Evolutionary conservation across 2,329 filamentous ascomycete species (phyloP).

Genomic region (Fusarium sp.): DNA sequence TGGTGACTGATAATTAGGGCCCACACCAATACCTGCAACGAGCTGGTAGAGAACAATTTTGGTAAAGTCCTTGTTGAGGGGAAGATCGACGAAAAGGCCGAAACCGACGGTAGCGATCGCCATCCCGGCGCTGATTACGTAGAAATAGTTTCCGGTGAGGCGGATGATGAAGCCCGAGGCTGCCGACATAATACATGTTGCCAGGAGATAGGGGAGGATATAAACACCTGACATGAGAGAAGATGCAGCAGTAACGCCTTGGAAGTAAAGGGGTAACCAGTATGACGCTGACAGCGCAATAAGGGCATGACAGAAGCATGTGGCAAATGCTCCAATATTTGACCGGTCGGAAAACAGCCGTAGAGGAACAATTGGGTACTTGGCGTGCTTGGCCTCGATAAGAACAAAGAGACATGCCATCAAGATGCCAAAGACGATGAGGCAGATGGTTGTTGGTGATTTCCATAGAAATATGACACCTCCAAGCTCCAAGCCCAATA

Average conservation of each 20-base stretch:
- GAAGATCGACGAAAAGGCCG: not conserved
- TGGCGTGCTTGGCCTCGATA: not conserved
- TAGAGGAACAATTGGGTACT: constrained; percentile 18
- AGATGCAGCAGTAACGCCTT: not conserved
- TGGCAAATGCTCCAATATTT: constrained; percentile 1
- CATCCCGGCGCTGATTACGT: not conserved
- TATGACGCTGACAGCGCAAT: constrained; percentile 1
- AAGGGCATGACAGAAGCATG: constrained; percentile 3
- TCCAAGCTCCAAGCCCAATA: constrained; percentile 16
- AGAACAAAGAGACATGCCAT: constrained; percentile 5
- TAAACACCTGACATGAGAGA: not conserved
- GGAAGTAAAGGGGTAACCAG: constrained; percentile 17
- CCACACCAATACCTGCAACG: not conserved
- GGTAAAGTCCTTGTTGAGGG: not conserved
- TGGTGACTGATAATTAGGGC: not conserved
- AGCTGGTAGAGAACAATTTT: not conserved
- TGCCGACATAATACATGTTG: not conserved
- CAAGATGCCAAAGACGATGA: constrained; percentile 5
- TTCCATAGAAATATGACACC: constrained; percentile 13
- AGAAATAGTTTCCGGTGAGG: not conserved
- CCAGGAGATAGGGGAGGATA: not conserved
- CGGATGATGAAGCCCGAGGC: not conserved
- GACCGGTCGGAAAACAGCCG: constrained; percentile 1
- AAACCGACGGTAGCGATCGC: not conserved
- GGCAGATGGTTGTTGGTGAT: constrained; percentile 7